Conservation (phyloP, 176 grass and related monocot genomes). For the Triticum dicoccoides region DNA sequence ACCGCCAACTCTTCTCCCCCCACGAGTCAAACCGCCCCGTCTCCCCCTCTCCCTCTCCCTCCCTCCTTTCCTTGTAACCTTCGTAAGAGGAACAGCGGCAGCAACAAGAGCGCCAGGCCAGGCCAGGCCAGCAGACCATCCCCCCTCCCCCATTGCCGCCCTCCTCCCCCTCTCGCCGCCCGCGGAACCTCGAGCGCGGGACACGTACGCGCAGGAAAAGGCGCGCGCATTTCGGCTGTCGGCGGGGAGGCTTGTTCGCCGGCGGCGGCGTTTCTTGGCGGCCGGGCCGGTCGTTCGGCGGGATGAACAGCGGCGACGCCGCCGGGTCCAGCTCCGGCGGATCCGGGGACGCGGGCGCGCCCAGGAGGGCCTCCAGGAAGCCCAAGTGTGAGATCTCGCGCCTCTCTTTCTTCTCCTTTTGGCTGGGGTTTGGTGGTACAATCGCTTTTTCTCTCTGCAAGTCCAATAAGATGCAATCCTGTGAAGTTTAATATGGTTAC, state of each 20-base stretch:
- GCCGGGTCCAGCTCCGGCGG: constrained; percentile 42
- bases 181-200: constrained; percentile 9
- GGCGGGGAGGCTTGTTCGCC: background rate
- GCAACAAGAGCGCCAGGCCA: background rate
- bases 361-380: constrained; percentile 50
- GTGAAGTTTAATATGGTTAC: background rate
- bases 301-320: constrained; percentile 19
- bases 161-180: background rate
- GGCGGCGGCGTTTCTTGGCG: constrained; percentile 32
- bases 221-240: background rate
- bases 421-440: background rate
- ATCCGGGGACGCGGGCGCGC: constrained; percentile 44
- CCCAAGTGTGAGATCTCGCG: constrained; percentile 60
- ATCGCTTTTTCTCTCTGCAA: background rate
- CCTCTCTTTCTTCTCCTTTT: background rate
- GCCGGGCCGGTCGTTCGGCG: background rate
- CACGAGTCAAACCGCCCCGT: constrained; percentile 29
- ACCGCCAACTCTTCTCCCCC: background rate
- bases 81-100: constrained; percentile 17
- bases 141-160: background rate
- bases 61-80: constrained; percentile 35
- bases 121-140: background rate
- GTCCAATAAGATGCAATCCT: background rate
- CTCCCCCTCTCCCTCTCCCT: background rate
- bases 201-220: background rate